Evolutionary conservation across 352 stramenopile genomes (phyloP), one percentile per base, ranked within the genome.

Genomic region (Phytophthora europaea): DNA sequence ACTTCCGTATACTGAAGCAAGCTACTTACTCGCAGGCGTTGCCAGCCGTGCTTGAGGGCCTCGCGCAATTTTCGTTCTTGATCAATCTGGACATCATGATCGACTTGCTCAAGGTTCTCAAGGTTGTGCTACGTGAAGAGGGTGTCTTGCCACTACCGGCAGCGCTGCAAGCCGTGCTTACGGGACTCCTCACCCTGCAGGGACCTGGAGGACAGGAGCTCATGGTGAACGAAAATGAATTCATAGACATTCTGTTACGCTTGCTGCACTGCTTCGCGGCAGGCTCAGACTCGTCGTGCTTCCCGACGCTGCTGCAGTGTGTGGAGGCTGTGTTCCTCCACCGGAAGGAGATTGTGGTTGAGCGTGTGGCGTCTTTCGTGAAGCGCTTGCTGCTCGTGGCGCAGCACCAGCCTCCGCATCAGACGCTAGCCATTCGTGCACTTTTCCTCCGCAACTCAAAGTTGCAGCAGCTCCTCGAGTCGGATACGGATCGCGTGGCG

Each of bases 81-180:
- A 99, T 99, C 66, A 99, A 99, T 74, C 84, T 99, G n/a, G 97
- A 99, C 79, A 99, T 98, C 40, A 97, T 99, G 81, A 93, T 98
- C 28, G 96, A 99, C 75, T 73, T 99, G 52, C 84, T 99, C 63
- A 98, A 96, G 66, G 93, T 99, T 45, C 86, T 99, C 28, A 99
- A 99, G 77, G 81, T 93, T 26, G 82, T 99, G 64, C 82, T 99
- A 28, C 87, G 88, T 36, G 65, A 80, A 75, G 80, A 96, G 57
- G 88, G 83, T 62, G 82, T 92, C 40, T 57, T 95, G 43, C 89
- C 90, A 15, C 78, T 97, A 7, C 58, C 73, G 4, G 83, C 85
- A 16, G 85, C 88, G 47, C 78, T 96, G 65, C 88, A 96, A 61
- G 95, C 87, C 54, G 93, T 99, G 26, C 78, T 99, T 28, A 98